Conservation (phyloP, 139 green algal genomes). For the Tetratostichococcus sp. region DNA sequence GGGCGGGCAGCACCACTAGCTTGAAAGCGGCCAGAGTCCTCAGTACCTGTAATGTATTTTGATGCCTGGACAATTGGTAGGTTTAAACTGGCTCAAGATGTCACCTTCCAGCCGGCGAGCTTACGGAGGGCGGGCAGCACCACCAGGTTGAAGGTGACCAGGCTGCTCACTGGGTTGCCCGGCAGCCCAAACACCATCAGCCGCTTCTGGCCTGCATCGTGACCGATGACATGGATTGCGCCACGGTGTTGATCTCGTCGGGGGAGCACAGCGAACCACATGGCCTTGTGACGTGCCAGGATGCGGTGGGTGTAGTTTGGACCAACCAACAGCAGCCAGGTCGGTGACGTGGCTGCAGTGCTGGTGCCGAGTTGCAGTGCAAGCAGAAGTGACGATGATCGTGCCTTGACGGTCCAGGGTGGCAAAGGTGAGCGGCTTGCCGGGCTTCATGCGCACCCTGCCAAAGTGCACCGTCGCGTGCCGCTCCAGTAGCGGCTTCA, state of each 20-base stretch:
- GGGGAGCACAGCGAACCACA: too few species aligned
- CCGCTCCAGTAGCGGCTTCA: conserved; percentile 89
- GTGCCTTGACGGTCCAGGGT: conserved; percentile 50
- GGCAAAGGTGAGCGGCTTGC: conserved; percentile 96
- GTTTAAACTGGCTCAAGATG: too few species aligned
- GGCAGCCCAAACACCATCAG: conserved; percentile 49
- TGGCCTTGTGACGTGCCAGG: too few species aligned
- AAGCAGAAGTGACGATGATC: neutral
- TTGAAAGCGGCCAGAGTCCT: conserved; percentile 84
- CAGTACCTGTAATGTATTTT: conserved; percentile 47
- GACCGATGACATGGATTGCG: too few species aligned
- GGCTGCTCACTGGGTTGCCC: conserved; percentile 84
- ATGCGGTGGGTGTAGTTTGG: too few species aligned
- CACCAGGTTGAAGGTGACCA: conserved; percentile 92
- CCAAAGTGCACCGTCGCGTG: conserved; percentile 90
- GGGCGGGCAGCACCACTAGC: conserved; percentile 73
- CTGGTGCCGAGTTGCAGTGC: too few species aligned
- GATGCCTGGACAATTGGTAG: too few species aligned
- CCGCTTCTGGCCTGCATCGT: neutral
- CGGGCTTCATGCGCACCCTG: conserved; percentile 90
- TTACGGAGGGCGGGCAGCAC: conserved; percentile 78
- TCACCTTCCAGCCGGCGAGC: conserved; percentile 69
- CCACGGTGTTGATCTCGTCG: too few species aligned
- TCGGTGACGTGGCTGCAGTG: too few species aligned
- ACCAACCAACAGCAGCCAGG: too few species aligned